phyloP scores from a whole-genome alignment of 495 filamentous ascomycete species.

The Aspergillus hancockii region DNA sequence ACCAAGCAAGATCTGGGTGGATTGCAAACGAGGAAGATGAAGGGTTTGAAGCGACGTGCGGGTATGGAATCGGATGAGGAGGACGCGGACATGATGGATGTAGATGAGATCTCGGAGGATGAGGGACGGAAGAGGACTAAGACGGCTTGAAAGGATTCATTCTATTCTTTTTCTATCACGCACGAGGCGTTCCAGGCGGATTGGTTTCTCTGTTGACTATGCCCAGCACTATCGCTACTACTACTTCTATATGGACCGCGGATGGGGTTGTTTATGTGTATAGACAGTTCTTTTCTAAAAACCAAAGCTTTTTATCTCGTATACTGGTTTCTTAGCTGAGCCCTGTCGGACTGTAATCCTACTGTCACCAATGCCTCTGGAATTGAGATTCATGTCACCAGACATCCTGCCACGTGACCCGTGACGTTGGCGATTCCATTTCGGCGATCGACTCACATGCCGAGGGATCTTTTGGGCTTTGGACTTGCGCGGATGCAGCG shows the following conservation, averaged over 20 bases:
- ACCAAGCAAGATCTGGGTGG: slow-evolving; percentile 85
- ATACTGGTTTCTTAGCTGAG: no score
- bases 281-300: slow-evolving; percentile 13
- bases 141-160: slow-evolving; percentile 26
- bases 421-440: slow-evolving; percentile 37
- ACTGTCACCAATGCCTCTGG: no score
- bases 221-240: slow-evolving; percentile 5
- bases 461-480: slow-evolving; percentile 39
- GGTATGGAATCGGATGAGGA: slow-evolving; percentile 52
- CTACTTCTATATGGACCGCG: neutral
- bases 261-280: slow-evolving; percentile 1
- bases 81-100: slow-evolving; percentile 47
- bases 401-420: slow-evolving; percentile 38
- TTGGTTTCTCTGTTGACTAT: slow-evolving; percentile 9
- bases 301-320: slow-evolving; percentile 6
- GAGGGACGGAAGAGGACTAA: slow-evolving; percentile 42
- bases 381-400: neutral
- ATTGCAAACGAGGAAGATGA: slow-evolving; percentile 98
- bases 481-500: slow-evolving; percentile 28
- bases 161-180: slow-evolving; percentile 19
- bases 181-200: slow-evolving; percentile 20
- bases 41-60: slow-evolving; percentile 84
- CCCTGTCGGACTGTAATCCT: no score
- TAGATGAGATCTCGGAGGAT: slow-evolving; percentile 44
- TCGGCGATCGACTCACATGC: slow-evolving; percentile 41